Conservation (phyloP, 441 rosid genomes). For the Sinapis alba region DNA sequence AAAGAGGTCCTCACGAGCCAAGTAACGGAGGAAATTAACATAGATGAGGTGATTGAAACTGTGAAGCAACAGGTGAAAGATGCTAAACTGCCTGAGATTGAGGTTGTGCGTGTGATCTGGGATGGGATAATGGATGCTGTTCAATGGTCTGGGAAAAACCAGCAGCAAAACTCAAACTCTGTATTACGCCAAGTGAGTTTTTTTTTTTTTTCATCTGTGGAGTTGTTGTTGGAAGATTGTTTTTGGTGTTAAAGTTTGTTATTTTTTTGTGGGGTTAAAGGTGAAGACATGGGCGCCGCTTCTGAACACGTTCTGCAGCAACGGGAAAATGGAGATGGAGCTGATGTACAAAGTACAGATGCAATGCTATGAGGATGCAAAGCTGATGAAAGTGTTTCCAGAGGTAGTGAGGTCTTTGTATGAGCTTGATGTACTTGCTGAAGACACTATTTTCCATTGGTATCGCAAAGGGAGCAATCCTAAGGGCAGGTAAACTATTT, state of each 20-base stretch:
- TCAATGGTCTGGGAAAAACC: slow-evolving; percentile 99
- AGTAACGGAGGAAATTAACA: slow-evolving; percentile 77
- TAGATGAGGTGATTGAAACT: slow-evolving; percentile 82
- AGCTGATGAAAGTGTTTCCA: slow-evolving; percentile 96
- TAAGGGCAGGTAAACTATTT: slow-evolving; percentile 77
- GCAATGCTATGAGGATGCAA: slow-evolving; percentile 98
- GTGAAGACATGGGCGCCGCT: slow-evolving; percentile 92
- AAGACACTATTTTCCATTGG: slow-evolving; percentile 94
- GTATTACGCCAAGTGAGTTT: slow-evolving; percentile 82
- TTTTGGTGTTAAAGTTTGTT: neutral
- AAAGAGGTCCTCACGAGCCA: slow-evolving; percentile 79
- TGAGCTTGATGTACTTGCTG: slow-evolving; percentile 95
- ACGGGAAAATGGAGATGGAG: slow-evolving; percentile 87
- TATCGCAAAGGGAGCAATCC: slow-evolving; percentile 84
- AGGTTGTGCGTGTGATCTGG: slow-evolving; percentile 87
- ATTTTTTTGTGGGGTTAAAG: slow-evolving; percentile 54
- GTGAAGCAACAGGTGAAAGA: slow-evolving; percentile 86
- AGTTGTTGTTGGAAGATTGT: slow-evolving; percentile 33
- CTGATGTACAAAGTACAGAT: slow-evolving; percentile 95
- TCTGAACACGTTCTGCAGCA: slow-evolving; percentile 82
- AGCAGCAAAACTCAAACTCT: slow-evolving; percentile 94
- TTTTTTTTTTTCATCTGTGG: neutral
- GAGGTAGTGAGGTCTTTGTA: slow-evolving; percentile 89
- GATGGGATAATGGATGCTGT: slow-evolving; percentile 98
- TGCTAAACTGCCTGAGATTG: slow-evolving; percentile 83